phyloP scores from a whole-genome alignment of 2,329 filamentous ascomycete species.

The Teratosphaeria destructans region DNA sequence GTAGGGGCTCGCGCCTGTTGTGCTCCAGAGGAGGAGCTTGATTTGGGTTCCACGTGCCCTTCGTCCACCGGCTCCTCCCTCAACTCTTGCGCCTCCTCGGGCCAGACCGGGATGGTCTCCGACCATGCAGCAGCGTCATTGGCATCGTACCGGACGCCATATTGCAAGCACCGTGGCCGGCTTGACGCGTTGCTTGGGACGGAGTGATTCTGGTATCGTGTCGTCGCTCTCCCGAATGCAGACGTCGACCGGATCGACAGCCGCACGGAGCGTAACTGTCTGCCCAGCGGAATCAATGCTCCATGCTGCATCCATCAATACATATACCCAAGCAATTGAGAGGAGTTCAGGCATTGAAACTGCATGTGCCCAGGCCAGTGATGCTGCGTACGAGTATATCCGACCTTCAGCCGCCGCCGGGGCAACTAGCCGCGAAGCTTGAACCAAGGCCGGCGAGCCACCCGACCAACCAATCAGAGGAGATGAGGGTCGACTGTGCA shows the following conservation, averaged over 20 bases:
- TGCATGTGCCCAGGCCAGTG: too few species aligned
- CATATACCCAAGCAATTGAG: background rate
- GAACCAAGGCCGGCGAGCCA: background rate
- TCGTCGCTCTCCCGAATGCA: background rate
- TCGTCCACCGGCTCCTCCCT: background rate
- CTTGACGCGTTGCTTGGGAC: background rate
- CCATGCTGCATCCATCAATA: constrained; percentile 24
- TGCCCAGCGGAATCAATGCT: constrained; percentile 23
- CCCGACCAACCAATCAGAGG: background rate
- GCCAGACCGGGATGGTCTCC: background rate
- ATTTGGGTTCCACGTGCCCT: background rate
- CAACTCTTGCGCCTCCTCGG: background rate
- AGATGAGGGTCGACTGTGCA: background rate
- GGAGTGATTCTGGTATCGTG: background rate
- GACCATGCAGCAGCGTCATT: background rate
- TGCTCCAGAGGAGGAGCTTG: background rate
- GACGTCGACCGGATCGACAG: constrained; percentile 5
- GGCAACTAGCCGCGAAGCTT: background rate
- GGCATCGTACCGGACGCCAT: background rate
- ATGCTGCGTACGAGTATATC: background rate
- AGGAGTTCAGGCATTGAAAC: background rate
- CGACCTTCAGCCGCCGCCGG: background rate
- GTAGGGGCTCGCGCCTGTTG: background rate
- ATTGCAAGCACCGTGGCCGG: background rate
- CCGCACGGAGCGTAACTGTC: constrained; percentile 20